phyloP scores from a whole-genome alignment of 768 basidiomycete species.

The Kwoniella heveanensis region DNA sequence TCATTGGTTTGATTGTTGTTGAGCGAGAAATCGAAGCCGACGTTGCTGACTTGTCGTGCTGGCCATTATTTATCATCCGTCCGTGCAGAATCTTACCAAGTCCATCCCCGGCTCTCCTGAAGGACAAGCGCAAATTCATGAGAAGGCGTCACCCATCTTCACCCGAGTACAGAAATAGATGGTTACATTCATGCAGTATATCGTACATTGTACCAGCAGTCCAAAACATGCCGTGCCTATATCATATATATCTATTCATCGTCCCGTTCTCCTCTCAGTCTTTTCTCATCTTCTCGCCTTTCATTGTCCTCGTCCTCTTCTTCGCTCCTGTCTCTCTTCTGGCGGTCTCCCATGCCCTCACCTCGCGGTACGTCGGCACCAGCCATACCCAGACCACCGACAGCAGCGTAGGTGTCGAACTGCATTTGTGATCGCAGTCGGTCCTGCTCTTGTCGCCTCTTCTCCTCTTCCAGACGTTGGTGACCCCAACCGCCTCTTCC shows the following conservation, averaged over 20 bases:
- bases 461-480: conserved; percentile 45
- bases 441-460: conserved; percentile 45
- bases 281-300: conserved; percentile 42
- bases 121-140: conserved; percentile 82
- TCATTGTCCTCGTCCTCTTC: conserved; percentile 44
- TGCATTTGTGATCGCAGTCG: conserved; percentile 43
- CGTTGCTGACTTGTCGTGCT: conserved; percentile 6
- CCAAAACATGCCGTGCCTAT: not conserved
- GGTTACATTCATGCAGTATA: conserved; percentile 22
- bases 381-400: conserved; percentile 42
- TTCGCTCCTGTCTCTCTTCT: conserved; percentile 47
- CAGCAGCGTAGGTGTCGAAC: conserved; percentile 50
- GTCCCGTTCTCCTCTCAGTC: conserved; percentile 46
- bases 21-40: too few relatives aligned
- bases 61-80: too few relatives aligned
- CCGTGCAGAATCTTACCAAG: conserved; percentile 77
- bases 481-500: conserved; percentile 84
- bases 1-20: too few relatives aligned
- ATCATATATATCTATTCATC: conserved; percentile 27
- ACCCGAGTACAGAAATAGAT: conserved; percentile 76
- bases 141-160: conserved; percentile 81
- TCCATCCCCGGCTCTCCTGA: conserved; percentile 84
- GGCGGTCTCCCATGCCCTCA: conserved; percentile 30
- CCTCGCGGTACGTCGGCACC: conserved; percentile 49
- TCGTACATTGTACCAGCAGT: conserved; percentile 15